Evolutionary conservation across 495 filamentous ascomycete genomes (phyloP).

Genomic region (Letharia columbiana): DNA sequence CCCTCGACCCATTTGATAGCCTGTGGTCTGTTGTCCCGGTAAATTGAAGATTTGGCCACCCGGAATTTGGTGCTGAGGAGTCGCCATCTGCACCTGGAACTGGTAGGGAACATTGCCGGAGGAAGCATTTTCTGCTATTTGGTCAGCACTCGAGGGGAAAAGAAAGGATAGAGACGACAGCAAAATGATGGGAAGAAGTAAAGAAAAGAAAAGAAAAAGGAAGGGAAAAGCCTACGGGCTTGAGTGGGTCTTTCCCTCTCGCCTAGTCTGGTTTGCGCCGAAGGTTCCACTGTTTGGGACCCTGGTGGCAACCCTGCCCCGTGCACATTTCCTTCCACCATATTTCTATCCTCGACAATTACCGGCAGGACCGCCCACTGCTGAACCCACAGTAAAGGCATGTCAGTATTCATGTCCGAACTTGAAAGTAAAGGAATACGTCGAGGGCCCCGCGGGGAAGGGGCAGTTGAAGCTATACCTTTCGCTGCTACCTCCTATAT

Average conservation of each 20-base stretch:
- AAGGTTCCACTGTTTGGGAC: slow-evolving; percentile 14
- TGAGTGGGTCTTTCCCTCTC: slow-evolving; percentile 22
- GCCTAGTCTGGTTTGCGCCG: slow-evolving; percentile 9
- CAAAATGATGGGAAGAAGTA: not conserved
- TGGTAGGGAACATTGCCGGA: slow-evolving; percentile 19
- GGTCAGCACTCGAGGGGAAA: not conserved
- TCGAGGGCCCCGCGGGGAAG: not conserved
- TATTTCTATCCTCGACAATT: slow-evolving; percentile 34
- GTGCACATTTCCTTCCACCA: slow-evolving; percentile 29
- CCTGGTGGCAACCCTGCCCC: slow-evolving; percentile 22
- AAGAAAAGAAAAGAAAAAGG: not conserved
- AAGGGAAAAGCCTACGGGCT: slow-evolving; percentile 2
- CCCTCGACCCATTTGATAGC: slow-evolving; percentile 28
- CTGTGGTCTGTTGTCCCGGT: slow-evolving; percentile 25
- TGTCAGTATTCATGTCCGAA: slow-evolving; percentile 25
- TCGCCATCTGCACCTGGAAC: slow-evolving; percentile 15
- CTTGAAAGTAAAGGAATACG: not conserved
- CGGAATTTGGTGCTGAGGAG: slow-evolving; percentile 22
- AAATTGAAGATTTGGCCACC: slow-evolving; percentile 27
- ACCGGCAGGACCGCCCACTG: slow-evolving; percentile 38
- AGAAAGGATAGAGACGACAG: not conserved
- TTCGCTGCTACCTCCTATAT: slow-evolving; percentile 16
- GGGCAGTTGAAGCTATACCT: slow-evolving; percentile 17
- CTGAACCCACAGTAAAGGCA: slow-evolving; percentile 38
- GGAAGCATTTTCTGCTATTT: slow-evolving; percentile 7